These are phyloP conservation scores for Excoecaria cochinchinensis DNA, from an alignment of 345 rosid genomes.

Conservation along the genomic window DNA sequence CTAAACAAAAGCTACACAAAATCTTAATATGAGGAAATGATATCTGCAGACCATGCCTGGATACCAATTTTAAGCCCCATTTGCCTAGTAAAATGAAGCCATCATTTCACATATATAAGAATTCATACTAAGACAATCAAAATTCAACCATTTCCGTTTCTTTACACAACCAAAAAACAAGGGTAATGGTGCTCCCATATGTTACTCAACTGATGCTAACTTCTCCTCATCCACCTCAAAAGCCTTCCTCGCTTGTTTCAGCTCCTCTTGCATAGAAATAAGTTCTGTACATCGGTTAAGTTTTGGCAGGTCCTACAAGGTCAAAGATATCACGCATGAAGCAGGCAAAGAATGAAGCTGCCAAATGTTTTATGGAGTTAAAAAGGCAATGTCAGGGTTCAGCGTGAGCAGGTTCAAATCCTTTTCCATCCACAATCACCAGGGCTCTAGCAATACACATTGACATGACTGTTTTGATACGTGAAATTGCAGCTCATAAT, in stretches of 20 bases:
- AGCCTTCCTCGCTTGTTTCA: constrained; percentile 95
- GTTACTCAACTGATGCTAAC: constrained; percentile 51
- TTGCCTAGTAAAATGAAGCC: no score
- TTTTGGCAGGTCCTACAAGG: constrained; percentile 73
- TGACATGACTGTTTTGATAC: no score
- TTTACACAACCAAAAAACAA: not conserved
- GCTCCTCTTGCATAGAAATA: constrained; percentile 91
- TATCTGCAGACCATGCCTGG: no score
- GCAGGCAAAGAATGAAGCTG: not conserved
- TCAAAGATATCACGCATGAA: not conserved
- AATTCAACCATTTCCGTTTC: not conserved
- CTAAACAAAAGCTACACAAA: no score
- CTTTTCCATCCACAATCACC: no score
- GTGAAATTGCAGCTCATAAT: no score
- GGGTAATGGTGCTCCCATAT: not conserved
- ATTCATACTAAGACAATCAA: no score
- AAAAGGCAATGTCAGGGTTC: not conserved
- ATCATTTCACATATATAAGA: no score
- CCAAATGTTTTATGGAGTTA: not conserved
- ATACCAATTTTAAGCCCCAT: no score
- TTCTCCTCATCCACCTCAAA: constrained; percentile 93
- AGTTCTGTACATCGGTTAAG: constrained; percentile 85
- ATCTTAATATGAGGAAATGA: no score
- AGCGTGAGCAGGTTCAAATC: no score
- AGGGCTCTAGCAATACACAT: no score